These are phyloP conservation scores for Lepiota brunneoincarnata DNA, from an alignment of 768 basidiomycete species.

Conservation along the genomic window DNA sequence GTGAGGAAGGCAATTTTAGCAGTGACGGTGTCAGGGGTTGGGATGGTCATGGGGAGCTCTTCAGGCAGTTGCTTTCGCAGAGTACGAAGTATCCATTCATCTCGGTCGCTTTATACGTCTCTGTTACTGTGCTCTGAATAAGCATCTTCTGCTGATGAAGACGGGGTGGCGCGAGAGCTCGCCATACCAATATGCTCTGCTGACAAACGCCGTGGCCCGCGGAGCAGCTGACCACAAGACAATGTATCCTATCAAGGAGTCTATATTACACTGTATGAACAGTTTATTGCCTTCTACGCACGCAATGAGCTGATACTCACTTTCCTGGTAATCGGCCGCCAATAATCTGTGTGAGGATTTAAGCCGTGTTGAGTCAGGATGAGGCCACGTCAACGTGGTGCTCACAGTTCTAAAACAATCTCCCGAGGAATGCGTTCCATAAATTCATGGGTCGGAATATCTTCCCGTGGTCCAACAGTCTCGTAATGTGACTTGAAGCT, in stretches of 20 bases:
- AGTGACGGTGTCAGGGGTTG: constrained; percentile 1
- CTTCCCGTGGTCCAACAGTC: constrained; percentile 67
- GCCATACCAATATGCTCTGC: constrained; percentile 2
- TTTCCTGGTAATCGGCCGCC: constrained; percentile 67
- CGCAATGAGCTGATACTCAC: constrained; percentile 27
- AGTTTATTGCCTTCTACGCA: background rate
- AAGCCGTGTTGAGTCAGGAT: background rate
- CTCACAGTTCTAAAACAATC: constrained; percentile 86
- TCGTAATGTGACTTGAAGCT: constrained; percentile 80
- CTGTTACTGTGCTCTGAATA: background rate
- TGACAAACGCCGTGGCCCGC: constrained; percentile 2
- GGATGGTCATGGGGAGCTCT: background rate
- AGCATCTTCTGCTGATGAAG: constrained; percentile 8
- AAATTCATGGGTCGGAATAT: constrained; percentile 74
- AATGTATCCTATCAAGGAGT: constrained; percentile 11
- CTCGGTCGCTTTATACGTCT: background rate
- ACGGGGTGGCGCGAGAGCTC: constrained; percentile 1
- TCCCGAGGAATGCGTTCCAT: constrained; percentile 83
- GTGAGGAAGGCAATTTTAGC: constrained; percentile 12
- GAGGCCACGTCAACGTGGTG: constrained; percentile 15
- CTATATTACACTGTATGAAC: constrained; percentile 8
- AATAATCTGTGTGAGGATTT: constrained; percentile 37
- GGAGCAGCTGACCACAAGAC: background rate
- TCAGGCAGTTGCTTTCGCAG: background rate
- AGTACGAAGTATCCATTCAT: no score